Base-by-base conservation (phyloP, 768 basidiomycete genomes). In the Boletus pseudopeckii region DNA sequence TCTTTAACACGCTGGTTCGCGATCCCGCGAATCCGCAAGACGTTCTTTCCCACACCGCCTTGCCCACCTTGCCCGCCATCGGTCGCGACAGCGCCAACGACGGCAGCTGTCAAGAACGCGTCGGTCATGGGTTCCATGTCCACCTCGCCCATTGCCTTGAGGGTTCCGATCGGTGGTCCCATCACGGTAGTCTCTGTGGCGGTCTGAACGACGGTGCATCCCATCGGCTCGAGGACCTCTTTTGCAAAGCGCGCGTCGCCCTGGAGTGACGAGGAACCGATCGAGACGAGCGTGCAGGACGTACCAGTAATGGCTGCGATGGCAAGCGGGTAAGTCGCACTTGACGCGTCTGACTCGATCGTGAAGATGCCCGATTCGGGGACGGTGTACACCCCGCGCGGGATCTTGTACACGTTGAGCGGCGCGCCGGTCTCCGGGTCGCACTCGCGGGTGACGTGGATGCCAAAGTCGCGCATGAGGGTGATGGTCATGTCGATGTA, bases 61-160 rank as follows among this genome's bases (percentile, higher is more conserved):
- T 52, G 44, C 66, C 74, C 37, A 5, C 79, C 68, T 20, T 68
- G 61, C 58, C 83, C 82, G 10, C 82, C 84, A 38, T 71, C 69
- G 0, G 84, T 75, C 0, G 86, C 85, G 20, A 97, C 90, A 51
- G 97, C 96, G 48, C 92, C 95, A 18, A 99, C 75, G 8, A 88
- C 94, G 11, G 85, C 89, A 9, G 97, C 96, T 3, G 95, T 98
- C 74, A 98, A 80, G 77, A 99, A 99, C 20, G 96, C 97, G 69
- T 99, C 97, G 7, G 97, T 99, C 97, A 99, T 98, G n/a, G 88
- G 86, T 71, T 97, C 93, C 97, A 98, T 98, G 67, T 98, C 92
- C 20, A 98, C 84, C 61, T 86, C 81, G 10, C 67, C 67, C 51
- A 64, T 58, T 0, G 61, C 52, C 48, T 89, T 90, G 46, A 97